Base-by-base conservation (phyloP, 108 stramenopile genomes). In the Nannochloropsis gaditana region DNA sequence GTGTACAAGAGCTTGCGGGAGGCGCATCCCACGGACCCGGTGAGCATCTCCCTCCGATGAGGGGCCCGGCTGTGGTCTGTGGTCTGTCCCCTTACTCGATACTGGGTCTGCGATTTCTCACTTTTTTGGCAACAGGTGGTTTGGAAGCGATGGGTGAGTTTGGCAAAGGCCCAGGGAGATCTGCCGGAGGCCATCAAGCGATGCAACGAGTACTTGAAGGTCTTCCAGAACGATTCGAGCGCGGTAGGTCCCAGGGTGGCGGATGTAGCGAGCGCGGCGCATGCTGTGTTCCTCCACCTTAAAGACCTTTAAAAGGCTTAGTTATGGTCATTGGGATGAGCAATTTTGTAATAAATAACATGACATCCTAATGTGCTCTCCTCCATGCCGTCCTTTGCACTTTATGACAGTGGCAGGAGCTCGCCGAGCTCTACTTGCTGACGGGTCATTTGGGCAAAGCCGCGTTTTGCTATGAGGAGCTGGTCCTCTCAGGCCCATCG, bases 391-490 rank as follows among this genome's bases (percentile, higher is more conserved):
- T 31, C 1, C 31, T 31, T 31, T 31, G 31, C 31, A 31, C 31
- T 31, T 31, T 31, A 31, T 73, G n/a, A n/a, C 8, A 50, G 79
- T 89, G 88, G 88, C 44, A 45, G 43, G 84, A 89, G 82, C 85
- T 89, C 31, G 88, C 88, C 9, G 85, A 81, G 42, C 79, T 89
- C 4, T 84, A 89, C 85, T 19, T 89, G 3, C 31, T 11, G 21
- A 81, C 84, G 21, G 81, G 82, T 44, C 85, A 84, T 82, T 81
- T 47, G 45, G 84, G 83, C 47, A 83, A 82, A 43, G 88, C 88
- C 11, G 84, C 84, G 21, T 88, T 88, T 82, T 88, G 88, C 82
- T 88, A 88, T 79, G 88, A 88, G 84, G 88, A 88, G 85, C 83
- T 89, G 9, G 81, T 89, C 41, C 79, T 89, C 21, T 21, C 44